These are phyloP conservation scores for Lasiosphaeris hirsuta DNA, from an alignment of 495 filamentous ascomycete species.

Conservation along the genomic window DNA sequence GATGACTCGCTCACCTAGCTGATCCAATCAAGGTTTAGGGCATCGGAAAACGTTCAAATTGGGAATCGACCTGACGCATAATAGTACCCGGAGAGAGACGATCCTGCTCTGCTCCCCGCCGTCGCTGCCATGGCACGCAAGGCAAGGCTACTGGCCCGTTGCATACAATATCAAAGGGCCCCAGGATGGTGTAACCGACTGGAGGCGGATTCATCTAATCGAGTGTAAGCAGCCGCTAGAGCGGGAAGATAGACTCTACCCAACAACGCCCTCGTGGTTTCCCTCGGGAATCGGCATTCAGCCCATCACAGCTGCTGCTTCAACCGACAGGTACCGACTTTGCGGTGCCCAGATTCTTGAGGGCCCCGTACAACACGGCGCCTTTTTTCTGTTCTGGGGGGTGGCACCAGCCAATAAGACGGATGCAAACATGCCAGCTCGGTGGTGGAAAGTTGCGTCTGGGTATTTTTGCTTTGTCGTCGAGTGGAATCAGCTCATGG, in stretches of 20 bases:
- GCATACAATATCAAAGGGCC: conserved; percentile 2
- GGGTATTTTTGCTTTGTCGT: conserved; percentile 7
- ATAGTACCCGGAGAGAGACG: not conserved
- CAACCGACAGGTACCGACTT: too few relatives aligned
- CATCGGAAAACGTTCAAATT: too few relatives aligned
- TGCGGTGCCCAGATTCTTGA: too few relatives aligned
- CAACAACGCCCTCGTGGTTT: not conserved
- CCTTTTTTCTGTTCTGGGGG: too few relatives aligned
- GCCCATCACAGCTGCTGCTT: too few relatives aligned
- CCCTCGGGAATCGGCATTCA: not conserved
- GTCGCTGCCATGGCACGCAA: conserved; percentile 1
- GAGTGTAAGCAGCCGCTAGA: not conserved
- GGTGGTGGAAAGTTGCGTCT: conserved; percentile 1
- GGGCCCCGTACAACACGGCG: not conserved
- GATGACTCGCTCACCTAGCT: not conserved
- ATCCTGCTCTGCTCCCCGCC: conserved; percentile 1
- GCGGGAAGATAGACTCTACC: not conserved
- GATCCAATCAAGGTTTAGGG: not conserved
- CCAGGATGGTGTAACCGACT: not conserved
- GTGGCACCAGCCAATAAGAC: too few relatives aligned
- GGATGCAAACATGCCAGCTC: not conserved
- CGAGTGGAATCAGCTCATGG: not conserved
- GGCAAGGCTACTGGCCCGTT: not conserved
- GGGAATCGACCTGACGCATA: not conserved
- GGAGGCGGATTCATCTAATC: not conserved